phyloP scores from a whole-genome alignment of 352 stramenopile species.

The Globisporangium abappressorium region DNA sequence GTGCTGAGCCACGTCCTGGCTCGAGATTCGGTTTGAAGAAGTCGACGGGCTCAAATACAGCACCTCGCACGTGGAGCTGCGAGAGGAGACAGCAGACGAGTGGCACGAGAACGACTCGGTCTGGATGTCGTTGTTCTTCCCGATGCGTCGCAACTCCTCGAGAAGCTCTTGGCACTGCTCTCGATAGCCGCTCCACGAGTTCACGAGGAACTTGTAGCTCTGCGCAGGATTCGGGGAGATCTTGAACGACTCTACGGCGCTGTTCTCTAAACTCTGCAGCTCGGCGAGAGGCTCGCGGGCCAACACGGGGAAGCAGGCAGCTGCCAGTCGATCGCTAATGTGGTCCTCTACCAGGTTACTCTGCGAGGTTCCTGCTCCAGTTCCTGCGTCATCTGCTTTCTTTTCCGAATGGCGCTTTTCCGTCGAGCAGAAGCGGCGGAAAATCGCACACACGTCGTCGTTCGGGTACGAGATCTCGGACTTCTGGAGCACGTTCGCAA shows the following conservation, averaged over 20 bases:
- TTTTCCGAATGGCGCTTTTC: slow-evolving; percentile 22
- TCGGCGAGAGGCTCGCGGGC: slow-evolving; percentile 43
- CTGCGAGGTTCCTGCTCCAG: slow-evolving; percentile 4
- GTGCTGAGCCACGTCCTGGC: slow-evolving; percentile 66
- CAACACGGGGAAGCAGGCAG: slow-evolving; percentile 55
- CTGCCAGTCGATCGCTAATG: slow-evolving; percentile 62
- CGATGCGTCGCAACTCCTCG: slow-evolving; percentile 51
- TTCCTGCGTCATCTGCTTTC: neutral
- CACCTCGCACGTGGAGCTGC: slow-evolving; percentile 24
- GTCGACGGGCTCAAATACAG: slow-evolving; percentile 57
- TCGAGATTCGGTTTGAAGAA: slow-evolving; percentile 40
- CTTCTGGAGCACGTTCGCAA: slow-evolving; percentile 55
- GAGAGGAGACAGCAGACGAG: slow-evolving; percentile 8
- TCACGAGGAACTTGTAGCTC: slow-evolving; percentile 54
- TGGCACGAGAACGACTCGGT: slow-evolving; percentile 34
- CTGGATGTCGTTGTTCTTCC: slow-evolving; percentile 67
- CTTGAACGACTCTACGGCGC: slow-evolving; percentile 34
- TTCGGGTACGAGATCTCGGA: slow-evolving; percentile 36
- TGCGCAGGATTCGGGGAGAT: slow-evolving; percentile 32
- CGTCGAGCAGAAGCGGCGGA: slow-evolving; percentile 56
- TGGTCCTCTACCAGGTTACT: slow-evolving; percentile 20
- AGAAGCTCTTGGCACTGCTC: slow-evolving; percentile 40
- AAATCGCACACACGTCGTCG: slow-evolving; percentile 63
- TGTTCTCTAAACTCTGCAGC: slow-evolving; percentile 39
- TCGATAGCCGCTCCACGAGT: slow-evolving; percentile 58